These are phyloP conservation scores for Yamadazyma jaroonii DNA, from an alignment of 1,139 yeast species.

Conservation along the genomic window DNA sequence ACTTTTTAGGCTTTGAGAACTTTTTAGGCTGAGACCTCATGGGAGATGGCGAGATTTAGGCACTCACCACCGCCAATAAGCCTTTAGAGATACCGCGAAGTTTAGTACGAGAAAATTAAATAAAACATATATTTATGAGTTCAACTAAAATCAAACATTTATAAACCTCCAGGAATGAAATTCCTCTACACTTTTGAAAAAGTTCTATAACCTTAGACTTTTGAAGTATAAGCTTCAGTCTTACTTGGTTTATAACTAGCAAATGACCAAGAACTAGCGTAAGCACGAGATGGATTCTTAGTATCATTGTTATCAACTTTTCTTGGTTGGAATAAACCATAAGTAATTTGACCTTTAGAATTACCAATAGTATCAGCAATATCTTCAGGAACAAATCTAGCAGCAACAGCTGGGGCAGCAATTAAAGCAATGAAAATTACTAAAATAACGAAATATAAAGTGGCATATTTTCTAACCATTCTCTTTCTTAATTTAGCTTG, in stretches of 20 bases:
- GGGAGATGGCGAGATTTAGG: no score
- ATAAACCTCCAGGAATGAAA: conserved; percentile 12
- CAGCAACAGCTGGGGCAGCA: conserved; percentile 89
- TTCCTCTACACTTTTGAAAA: neutral
- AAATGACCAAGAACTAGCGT: conserved; percentile 45
- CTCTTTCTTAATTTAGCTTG: conserved; percentile 98
- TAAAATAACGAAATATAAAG: conserved; percentile 72
- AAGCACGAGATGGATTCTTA: conserved; percentile 49
- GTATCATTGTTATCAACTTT: conserved; percentile 80
- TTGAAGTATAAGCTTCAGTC: conserved; percentile 60
- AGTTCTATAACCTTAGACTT: conserved; percentile 37
- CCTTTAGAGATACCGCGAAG: no score
- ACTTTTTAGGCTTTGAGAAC: no score
- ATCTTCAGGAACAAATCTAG: conserved; percentile 32
- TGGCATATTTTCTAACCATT: conserved; percentile 94
- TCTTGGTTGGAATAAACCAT: conserved; percentile 90
- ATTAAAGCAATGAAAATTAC: conserved; percentile 70
- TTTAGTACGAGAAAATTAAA: neutral
- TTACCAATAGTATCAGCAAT: conserved; percentile 27
- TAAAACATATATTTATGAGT: conserved; percentile 9
- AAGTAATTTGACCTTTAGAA: conserved; percentile 21
- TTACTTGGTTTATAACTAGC: conserved; percentile 53
- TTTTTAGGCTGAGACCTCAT: no score
- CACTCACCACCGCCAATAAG: no score
- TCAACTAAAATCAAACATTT: conserved; percentile 10